A percentile compares a stretch with the other conserved stretches of the same genome.
These are phyloP conservation scores for Trichoderma virens DNA, from an alignment of 495 filamentous ascomycete genomes.

Conservation along the genomic window DNA sequence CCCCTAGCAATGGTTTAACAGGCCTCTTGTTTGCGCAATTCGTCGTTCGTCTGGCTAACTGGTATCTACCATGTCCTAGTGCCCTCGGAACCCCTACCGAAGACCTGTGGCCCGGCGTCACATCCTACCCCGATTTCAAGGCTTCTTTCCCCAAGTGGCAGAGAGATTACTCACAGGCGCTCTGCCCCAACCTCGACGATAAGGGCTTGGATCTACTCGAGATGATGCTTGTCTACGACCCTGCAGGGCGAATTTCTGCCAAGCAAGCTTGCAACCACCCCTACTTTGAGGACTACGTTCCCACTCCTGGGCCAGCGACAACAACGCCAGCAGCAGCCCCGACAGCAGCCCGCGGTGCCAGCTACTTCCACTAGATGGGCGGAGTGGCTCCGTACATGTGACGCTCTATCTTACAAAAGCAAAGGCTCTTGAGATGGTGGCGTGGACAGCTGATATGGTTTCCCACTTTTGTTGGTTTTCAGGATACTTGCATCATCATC, in stretches of 20 bases:
- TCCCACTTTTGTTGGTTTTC: background rate
- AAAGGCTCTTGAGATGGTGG: background rate
- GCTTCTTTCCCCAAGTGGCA: conserved; percentile 92
- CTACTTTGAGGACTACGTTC: conserved; percentile 69
- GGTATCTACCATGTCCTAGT: conserved; percentile 34
- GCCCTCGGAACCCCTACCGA: conserved; percentile 89
- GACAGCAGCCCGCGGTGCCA: background rate
- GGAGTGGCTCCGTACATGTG: conserved; percentile 5
- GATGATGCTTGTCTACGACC: conserved; percentile 86
- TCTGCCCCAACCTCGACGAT: conserved; percentile 55
- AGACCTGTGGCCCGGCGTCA: conserved; percentile 87
- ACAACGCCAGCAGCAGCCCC: background rate
- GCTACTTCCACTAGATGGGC: conserved; percentile 9
- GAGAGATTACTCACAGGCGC: conserved; percentile 52
- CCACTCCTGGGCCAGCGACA: conserved; percentile 13
- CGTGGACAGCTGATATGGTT: background rate
- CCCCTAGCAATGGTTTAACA: too few species aligned
- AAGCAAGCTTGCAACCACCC: conserved; percentile 91
- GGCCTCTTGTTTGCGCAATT: background rate
- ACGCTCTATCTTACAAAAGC: background rate
- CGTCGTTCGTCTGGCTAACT: background rate
- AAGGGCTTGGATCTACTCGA: conserved; percentile 86
- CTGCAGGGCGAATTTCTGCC: conserved; percentile 84
- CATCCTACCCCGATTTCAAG: conserved; percentile 97
- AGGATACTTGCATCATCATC: conserved; percentile 9